These are phyloP conservation scores for Endotrypanum monterogeii DNA, from an alignment of 208 protist genomes.

Conservation along the genomic window DNA sequence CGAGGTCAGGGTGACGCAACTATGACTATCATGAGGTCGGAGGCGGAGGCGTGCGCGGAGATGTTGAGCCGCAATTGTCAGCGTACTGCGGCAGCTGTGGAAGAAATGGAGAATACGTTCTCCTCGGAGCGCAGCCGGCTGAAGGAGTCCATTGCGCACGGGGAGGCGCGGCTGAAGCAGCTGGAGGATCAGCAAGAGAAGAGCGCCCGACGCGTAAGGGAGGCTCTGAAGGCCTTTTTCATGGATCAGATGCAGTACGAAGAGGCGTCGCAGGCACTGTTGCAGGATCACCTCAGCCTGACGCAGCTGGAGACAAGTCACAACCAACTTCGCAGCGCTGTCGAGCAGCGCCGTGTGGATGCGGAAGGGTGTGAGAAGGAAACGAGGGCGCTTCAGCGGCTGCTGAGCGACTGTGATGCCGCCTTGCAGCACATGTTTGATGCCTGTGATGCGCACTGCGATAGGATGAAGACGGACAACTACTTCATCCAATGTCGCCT, in stretches of 20 bases:
- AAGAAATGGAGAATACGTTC: conserved; percentile 40
- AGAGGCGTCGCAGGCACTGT: conserved; percentile 49
- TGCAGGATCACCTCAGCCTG: conserved; percentile 55
- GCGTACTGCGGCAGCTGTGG: conserved; percentile 30
- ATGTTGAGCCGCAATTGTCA: conserved; percentile 30
- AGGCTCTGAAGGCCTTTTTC: conserved; percentile 74
- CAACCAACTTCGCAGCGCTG: conserved; percentile 40
- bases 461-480: conserved; percentile 45
- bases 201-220: conserved; percentile 68
- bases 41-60: conserved; percentile 44
- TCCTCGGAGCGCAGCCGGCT: conserved; percentile 33
- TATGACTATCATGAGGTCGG: conserved; percentile 37
- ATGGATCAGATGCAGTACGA: conserved; percentile 76
- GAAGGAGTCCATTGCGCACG: conserved; percentile 30
- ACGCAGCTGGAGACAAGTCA: conserved; percentile 67
- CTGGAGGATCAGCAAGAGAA: conserved; percentile 68
- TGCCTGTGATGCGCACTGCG: conserved; percentile 56
- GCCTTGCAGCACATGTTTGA: conserved; percentile 37
- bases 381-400: conserved; percentile 27
- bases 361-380: conserved; percentile 27
- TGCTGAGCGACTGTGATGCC: conserved; percentile 43
- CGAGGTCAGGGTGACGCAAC: conserved; percentile 13
- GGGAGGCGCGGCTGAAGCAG: conserved; percentile 39
- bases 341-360: conserved; percentile 39
- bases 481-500: conserved; percentile 67